Evolutionary conservation across 2,329 filamentous ascomycete genomes (phyloP).

Genomic region (Daldinia eschscholtzii): DNA sequence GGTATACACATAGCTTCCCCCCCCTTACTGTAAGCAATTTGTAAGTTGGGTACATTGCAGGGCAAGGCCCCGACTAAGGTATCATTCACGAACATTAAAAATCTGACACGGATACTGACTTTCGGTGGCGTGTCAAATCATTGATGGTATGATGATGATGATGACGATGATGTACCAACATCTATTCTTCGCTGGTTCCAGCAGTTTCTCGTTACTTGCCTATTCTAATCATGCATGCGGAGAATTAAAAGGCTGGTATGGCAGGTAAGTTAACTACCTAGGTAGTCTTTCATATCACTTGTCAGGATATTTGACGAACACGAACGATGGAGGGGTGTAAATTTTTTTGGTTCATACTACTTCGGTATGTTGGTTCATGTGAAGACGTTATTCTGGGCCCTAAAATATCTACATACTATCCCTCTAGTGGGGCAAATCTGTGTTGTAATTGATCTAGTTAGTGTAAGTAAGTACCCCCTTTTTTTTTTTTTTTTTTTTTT

Average conservation of each 20-base stretch:
- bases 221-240: background rate
- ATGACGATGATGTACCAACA: background rate
- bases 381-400: background rate
- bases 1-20: background rate
- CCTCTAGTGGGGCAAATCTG: background rate
- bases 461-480: background rate
- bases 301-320: background rate
- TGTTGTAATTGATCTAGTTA: background rate
- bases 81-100: conserved; percentile 14
- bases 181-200: background rate
- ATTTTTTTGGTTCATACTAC: background rate
- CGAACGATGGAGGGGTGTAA: background rate
- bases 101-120: conserved; percentile 10
- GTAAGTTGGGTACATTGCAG: background rate
- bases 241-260: background rate
- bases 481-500: background rate
- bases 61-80: conserved; percentile 11
- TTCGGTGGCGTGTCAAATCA: background rate
- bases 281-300: background rate
- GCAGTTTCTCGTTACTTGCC: background rate
- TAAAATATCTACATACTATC: background rate
- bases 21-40: background rate
- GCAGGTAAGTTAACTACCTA: background rate
- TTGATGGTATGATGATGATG: conserved; percentile 21
- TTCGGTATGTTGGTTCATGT: background rate